Evolutionary conservation across 306 rosid genomes (phyloP), one percentile per base, ranked within the genome.

Genomic region (Potentilla sterilis): DNA sequence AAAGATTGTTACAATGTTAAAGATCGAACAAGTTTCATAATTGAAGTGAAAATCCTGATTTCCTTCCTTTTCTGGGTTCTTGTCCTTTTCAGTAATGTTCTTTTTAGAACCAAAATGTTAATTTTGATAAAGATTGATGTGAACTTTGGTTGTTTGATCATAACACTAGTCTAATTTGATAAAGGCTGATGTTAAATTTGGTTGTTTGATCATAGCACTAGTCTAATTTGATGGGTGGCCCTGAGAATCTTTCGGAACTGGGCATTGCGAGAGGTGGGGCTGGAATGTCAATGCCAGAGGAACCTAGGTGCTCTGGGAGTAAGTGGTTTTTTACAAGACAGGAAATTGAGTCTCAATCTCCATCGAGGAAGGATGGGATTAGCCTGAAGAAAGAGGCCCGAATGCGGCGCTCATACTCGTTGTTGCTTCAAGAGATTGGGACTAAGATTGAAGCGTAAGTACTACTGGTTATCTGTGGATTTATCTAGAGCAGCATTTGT

Each of bases 281-380:
- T 15, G 66, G 61, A 44, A 67, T 65, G 77, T 69, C 48, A 32
- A 43, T 75, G 44, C 62, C 32, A 62, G 72, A 74, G 34, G 89
- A 80, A 44, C 73, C 68, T 48, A 67, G 19, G 41, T 38, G 62
- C 71, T 28, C 37, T 78, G 44, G 70, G 55, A 74, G 73, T 21
- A 78, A 69, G 70, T 83, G 87, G 82, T 76, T 81, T 59, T 83
- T 86, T 78, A 78, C 80, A 49, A 73, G 35, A 69, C 62, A 83
- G 35, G 89, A 86, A 51, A 81, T 86, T 42, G 89, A 61, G 48
- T 48, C n/a, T 1, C 54, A 69, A 46, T 75, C 89, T 61, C 89
- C 89, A 0, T 86, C 87, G 5, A 47, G 89, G 66, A 83, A 75
- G 73, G 89, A 86, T 70, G 89, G 86, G 63, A 75, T 86, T 70